Percentiles rank a stretch among this genome's conserved stretches.
These are phyloP conservation scores for Cyclotella choctawhatcheeana DNA, from an alignment of 108 stramenopile genomes.

Conservation along the genomic window DNA sequence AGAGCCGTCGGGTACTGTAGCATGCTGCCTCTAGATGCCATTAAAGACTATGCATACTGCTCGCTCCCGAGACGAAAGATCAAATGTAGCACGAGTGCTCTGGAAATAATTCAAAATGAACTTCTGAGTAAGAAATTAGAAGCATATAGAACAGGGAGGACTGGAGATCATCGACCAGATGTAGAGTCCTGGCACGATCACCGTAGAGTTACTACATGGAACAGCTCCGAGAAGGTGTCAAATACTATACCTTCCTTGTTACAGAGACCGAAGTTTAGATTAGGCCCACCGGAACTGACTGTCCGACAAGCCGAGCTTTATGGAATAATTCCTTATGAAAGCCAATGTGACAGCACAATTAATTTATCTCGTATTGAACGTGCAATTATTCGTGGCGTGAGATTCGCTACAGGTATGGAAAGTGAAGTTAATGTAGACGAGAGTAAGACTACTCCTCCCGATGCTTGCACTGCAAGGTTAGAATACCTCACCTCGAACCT, in stretches of 20 bases:
- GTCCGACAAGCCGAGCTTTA: slow-evolving; percentile 67
- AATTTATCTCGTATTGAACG: slow-evolving; percentile 33
- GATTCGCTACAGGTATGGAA: slow-evolving; percentile 45
- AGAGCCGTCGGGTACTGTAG: slow-evolving; percentile 51
- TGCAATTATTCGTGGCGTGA: slow-evolving; percentile 62
- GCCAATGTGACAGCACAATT: neutral
- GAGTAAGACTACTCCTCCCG: neutral
- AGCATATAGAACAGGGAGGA: slow-evolving; percentile 63
- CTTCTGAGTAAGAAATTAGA: slow-evolving; percentile 48
- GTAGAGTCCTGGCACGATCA: slow-evolving; percentile 54
- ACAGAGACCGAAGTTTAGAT: slow-evolving; percentile 59
- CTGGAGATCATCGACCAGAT: slow-evolving; percentile 58
- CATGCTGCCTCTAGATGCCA: slow-evolving; percentile 49
- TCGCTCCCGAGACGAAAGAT: slow-evolving; percentile 35
- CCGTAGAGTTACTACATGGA: slow-evolving; percentile 32
- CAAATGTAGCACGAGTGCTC: neutral
- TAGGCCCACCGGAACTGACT: slow-evolving; percentile 58
- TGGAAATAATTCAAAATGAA: slow-evolving; percentile 13
- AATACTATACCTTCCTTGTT: slow-evolving; percentile 12
- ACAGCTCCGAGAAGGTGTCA: neutral
- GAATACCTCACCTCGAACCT: neutral
- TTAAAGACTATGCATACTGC: slow-evolving; percentile 31
- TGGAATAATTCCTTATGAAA: slow-evolving; percentile 68
- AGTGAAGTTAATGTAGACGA: slow-evolving; percentile 12
- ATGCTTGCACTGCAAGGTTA: slow-evolving; percentile 13